Evolutionary conservation across 2,329 filamentous ascomycete species (phyloP).

Genomic region (Microsporum canis): DNA sequence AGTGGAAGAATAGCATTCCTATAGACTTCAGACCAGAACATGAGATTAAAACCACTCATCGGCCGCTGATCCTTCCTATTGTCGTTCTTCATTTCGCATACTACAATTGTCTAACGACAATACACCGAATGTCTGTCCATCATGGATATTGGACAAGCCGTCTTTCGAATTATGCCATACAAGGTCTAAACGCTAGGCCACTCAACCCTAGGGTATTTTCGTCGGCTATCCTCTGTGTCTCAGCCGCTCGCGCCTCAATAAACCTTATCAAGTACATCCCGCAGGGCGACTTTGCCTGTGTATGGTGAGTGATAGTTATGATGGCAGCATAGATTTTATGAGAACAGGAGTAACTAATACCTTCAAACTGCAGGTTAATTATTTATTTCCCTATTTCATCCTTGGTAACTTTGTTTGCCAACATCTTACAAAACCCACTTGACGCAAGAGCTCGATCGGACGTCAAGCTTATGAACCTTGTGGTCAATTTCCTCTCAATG

Average conservation of each 20-base stretch:
- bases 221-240: slow-evolving; percentile 83
- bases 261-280: slow-evolving; percentile 92
- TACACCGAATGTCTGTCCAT: slow-evolving; percentile 96
- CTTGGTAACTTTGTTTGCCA: slow-evolving; percentile 87
- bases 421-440: slow-evolving; percentile 88
- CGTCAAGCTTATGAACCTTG: slow-evolving; percentile 78
- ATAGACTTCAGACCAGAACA: slow-evolving; percentile 95
- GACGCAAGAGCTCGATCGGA: slow-evolving; percentile 82
- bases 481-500: slow-evolving; percentile 83
- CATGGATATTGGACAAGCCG: slow-evolving; percentile 97
- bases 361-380: slow-evolving; percentile 51
- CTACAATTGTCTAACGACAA: slow-evolving; percentile 95
- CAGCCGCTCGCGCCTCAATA: slow-evolving; percentile 84
- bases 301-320: slow-evolving; percentile 56
- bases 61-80: slow-evolving; percentile 84
- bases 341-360: slow-evolving; percentile 6
- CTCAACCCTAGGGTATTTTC: slow-evolving; percentile 91
- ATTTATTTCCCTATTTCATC: slow-evolving; percentile 95
- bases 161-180: slow-evolving; percentile 86
- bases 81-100: slow-evolving; percentile 94
- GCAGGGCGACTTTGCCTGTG: slow-evolving; percentile 85
- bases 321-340: not conserved
- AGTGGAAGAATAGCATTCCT: slow-evolving; percentile 93
- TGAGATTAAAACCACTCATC: slow-evolving; percentile 86
- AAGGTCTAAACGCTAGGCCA: slow-evolving; percentile 80